Evolutionary conservation across 768 basidiomycete genomes (phyloP), one percentile per base, ranked within the genome.

Genomic region (Pisolithus orientalis): DNA sequence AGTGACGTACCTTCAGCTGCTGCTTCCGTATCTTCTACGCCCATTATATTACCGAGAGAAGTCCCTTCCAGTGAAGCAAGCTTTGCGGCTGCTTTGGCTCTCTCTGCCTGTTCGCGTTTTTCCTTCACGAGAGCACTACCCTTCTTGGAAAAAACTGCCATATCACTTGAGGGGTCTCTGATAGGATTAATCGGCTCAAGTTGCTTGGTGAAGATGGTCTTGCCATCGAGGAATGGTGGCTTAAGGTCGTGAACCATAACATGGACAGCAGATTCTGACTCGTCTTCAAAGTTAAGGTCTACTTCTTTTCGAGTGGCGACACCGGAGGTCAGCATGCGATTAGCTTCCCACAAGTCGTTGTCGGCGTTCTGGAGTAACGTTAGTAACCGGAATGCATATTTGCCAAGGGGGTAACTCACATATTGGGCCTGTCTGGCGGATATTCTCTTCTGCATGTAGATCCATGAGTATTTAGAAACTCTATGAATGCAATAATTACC

Each of bases 281-380:
- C 96, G 64, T 97, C 95, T 62, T 95, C 92, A 60, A 97, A 94
- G 62, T 98, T 94, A 24, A 94, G 76, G 64, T 99, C 94, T 45
- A 99, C 79, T 4, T 82, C 75, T 58, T 83, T 88, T 32, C 90
- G 85, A 8, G 90, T 90, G 1, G 91, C 90, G 17, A 97, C 87
- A 62, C 96, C 96, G 3, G 96, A 98, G 0, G 91, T 92, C 9
- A 92, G 75, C 88, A 99, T 94, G 63, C 95, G 90, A 64, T 98
- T 98, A 7, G 90, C 90, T 74, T 99, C 96, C 96, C 96, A 99
- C 10, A 95, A 73, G 62, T 99, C 96, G 62, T 96, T 98, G 68
- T 99, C 96, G 24, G 92, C 92, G 61, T 98, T 97, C 90, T 94
- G 63, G 4, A 53, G 17, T 6, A 40, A 57, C 8, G 32, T 60